Percentiles rank a stretch among this genome's conserved stretches.
Conservation (phyloP, 768 basidiomycete genomes). For the Psilocybe cubensis region DNA sequence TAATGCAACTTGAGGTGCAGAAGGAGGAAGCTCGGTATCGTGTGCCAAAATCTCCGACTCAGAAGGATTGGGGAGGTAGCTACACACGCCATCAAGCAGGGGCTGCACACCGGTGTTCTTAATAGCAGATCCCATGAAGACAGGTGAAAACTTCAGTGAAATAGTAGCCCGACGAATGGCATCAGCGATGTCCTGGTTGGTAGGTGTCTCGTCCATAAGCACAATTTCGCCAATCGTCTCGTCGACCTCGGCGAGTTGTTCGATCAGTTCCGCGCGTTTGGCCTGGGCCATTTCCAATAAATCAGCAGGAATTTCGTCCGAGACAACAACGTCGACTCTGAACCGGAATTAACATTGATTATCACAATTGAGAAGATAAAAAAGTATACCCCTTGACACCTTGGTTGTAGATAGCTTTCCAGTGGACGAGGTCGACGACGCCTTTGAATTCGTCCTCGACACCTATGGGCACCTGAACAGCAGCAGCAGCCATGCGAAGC, state of each 20-base stretch:
- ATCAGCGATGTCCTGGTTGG: conserved; percentile 69
- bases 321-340: conserved; percentile 78
- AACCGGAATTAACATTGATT: conserved; percentile 23
- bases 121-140: conserved; percentile 95
- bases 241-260: conserved; percentile 95
- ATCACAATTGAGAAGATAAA: neutral
- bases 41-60: conserved; percentile 82
- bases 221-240: conserved; percentile 93
- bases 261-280: conserved; percentile 91
- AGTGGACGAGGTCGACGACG: conserved; percentile 91
- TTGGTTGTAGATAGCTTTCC: conserved; percentile 94
- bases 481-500: conserved; percentile 90
- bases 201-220: conserved; percentile 81
- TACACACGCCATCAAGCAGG: conserved; percentile 91
- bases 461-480: conserved; percentile 96
- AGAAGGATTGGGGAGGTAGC: conserved; percentile 90
- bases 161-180: conserved; percentile 92
- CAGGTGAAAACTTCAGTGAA: conserved; percentile 89
- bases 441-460: conserved; percentile 84
- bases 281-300: conserved; percentile 74
- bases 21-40: conserved; percentile 70
- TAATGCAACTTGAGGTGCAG: conserved; percentile 73
- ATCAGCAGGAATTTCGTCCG: conserved; percentile 84
- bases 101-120: conserved; percentile 97
- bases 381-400: conserved; percentile 86